Evolutionary conservation across 1,284 basidiomycete genomes (phyloP), one percentile per base, ranked within the genome.

Genomic region (Thelephora terrestris): DNA sequence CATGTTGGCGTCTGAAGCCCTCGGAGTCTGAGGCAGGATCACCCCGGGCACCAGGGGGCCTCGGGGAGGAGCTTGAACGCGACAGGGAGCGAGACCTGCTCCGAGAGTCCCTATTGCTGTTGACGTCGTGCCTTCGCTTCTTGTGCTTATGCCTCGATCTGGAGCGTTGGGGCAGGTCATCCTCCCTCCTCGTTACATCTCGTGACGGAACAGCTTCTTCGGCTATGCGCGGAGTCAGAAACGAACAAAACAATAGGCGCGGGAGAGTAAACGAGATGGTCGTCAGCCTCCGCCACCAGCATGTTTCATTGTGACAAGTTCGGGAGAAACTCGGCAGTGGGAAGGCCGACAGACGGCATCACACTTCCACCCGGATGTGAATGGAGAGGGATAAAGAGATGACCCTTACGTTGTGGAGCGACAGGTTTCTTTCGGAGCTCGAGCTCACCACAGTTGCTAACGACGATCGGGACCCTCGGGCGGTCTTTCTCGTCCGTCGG

Each of bases 401-500:
- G 14, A 25, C 46, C 5, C 25, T 27, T 27, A 27, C 25, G 29
- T 32, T 32, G 29, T 32, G 7, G 29, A 32, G 29, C 29, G 9
- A 14, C 7, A 32, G 29, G 29, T 48, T 69, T 69, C 55, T 70
- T 70, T 38, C 76, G 74, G 7, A 90, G 72, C 61, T 91, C 83
- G 18, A 96, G 78, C 64, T 96, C 88, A 20, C 92, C 92, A 50
- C 86, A 91, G 59, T 82, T 87, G 2, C 72, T 67, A 50, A 97
- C 81, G n/a, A 76, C 69, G 7, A 95, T 78, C 1, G 85, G 79
- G 1, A 74, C 68, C 3, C 74, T 63, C 0, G 93, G 93, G 3
- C 83, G 72, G 64, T 82, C 73, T 69, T 82, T 80, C 57, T 74
- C 71, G 64, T 91, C 79, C 45, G 82, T 71, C 47, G 79, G 69